Base-by-base conservation (phyloP, 257 asterid species). In the Fraxinus quadrangulata region DNA sequence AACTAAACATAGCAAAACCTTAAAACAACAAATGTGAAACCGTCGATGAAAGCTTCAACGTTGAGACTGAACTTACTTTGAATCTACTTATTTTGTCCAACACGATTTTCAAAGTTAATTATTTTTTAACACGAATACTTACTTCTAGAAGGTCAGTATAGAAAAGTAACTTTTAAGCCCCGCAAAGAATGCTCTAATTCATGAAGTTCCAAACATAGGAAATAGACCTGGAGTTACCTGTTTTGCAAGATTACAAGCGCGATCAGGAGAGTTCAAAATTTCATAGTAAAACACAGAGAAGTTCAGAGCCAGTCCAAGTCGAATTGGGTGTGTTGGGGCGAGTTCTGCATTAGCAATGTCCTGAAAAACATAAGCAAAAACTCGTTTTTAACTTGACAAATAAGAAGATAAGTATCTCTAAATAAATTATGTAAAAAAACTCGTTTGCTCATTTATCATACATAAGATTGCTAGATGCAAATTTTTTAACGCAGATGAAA, bases 191-290 rank as follows among this genome's bases (percentile, higher is more conserved):
- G 9, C 63, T 54, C 3, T n/a, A 21, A 56, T 59, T 59, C 30
- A 8, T 49, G 59, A 13, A 13, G 16, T 4, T 13, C 21, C 17
- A 49, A 21, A 21, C 31, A 59, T 7, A 21, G 30, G 31, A 59
- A 9, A 21, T 59, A 59, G 67, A n/a, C 67, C 30, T 8, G 30
- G 67, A 61, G 33, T 5, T 72, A 87, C 90, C 87, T 87, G 89
- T 79, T 87, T 87, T 71, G 90, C 90, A 77, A 87, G 90, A 81
- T 79, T 85, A 79, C 90, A 87, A 19, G 89, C 90, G 42, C 87
- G 90, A 65, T 87, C 90, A 45, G 90, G 88, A 81, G 88, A 86
- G 88, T 84, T 86, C 87, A 86, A 84, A 79, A 86, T 86, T 80
- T 87, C 90, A 69, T 87, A 87, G 84, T 85, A 85, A 80, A 87